Percentiles rank a stretch among this genome's conserved stretches.
Evolutionary conservation across 305 asterid genomes (phyloP).

Genomic region (Plantago lanceolata): DNA sequence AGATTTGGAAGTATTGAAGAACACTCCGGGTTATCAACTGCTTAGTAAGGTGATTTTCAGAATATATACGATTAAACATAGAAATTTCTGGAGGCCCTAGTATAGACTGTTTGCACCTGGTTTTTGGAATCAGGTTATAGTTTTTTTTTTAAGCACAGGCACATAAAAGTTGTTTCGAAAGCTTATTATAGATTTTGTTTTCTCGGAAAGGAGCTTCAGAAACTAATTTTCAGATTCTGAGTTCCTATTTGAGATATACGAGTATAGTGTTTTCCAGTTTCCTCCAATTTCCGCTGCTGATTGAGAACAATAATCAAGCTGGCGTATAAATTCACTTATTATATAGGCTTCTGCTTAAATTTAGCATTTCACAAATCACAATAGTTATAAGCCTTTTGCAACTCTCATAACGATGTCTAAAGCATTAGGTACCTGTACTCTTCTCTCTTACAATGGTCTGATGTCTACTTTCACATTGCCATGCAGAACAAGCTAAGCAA

Average conservation of each 20-base stretch:
- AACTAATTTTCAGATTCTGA: not conserved
- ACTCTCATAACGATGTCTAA: not conserved
- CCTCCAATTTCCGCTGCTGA: not conserved
- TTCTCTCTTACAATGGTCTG: not conserved
- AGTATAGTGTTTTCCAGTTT: too few relatives aligned
- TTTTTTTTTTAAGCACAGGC: not conserved
- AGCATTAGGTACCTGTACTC: not conserved
- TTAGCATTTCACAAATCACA: not conserved
- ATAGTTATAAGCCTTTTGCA: not conserved
- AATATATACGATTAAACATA: not conserved
- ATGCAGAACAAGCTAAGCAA: slow-evolving; percentile 47
- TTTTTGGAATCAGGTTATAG: not conserved
- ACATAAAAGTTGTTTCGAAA: not conserved
- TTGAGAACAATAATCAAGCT: not conserved
- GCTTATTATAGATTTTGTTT: not conserved
- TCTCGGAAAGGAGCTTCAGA: not conserved
- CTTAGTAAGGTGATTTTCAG: slow-evolving; percentile 50
- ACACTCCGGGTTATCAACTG: slow-evolving; percentile 77
- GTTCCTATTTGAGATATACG: too few relatives aligned
- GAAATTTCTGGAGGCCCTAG: not conserved
- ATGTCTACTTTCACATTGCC: slow-evolving; percentile 2
- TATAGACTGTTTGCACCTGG: not conserved
- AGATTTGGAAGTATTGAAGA: slow-evolving; percentile 74
- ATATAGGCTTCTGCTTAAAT: not conserved
- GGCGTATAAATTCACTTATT: not conserved